Evolutionary conservation across 1,284 basidiomycete genomes (phyloP), one percentile per base, ranked within the genome.

Genomic region (Meripilus lineatus): DNA sequence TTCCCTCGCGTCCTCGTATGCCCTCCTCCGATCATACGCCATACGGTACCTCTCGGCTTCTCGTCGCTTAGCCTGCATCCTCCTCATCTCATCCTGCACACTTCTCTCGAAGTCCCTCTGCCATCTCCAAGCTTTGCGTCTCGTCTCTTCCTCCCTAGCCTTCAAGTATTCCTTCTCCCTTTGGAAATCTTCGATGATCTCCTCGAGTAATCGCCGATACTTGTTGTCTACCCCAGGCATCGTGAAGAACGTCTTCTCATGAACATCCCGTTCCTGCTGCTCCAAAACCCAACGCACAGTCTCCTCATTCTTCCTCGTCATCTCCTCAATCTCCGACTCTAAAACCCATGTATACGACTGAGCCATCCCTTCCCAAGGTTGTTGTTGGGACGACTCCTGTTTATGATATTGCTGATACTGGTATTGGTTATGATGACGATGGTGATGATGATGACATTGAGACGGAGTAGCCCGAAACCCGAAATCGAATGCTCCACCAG

Each of bases 201-300:
- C 73, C 35, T 79, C 74, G 70, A 73, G 71, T 51, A 69, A 62
- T 48, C 66, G 64, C 45, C 66, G 25, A 58, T 69, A 59, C 38
- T 56, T 50, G 30, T 56, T 50, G 46, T 62, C 60, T 39, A 57
- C 55, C 15, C 47, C 47, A 15, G 46, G 36, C 15, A 50, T 49
- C 14, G 50, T 51, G 38, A 51, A 47, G 24, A 44, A 42, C 23
- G 38, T 24, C 10, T 53, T 53, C 36, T 54, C 47, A 40, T 58
- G 58, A 47, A 55, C 25, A 51, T 54, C 61, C 57, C 52, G 59
- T 53, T 49, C 58, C 58, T 77, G 79, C 49, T 64, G 62, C 51
- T 78, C 70, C 37, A 70, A 59, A 39, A 82, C 74, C 81, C 83
- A 83, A 44, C 72, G 68, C 44, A 81, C 75, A 23, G 77, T 79